phyloP scores from a whole-genome alignment of 2,329 filamentous ascomycete genomes.

The Exserohilum rostratum region DNA sequence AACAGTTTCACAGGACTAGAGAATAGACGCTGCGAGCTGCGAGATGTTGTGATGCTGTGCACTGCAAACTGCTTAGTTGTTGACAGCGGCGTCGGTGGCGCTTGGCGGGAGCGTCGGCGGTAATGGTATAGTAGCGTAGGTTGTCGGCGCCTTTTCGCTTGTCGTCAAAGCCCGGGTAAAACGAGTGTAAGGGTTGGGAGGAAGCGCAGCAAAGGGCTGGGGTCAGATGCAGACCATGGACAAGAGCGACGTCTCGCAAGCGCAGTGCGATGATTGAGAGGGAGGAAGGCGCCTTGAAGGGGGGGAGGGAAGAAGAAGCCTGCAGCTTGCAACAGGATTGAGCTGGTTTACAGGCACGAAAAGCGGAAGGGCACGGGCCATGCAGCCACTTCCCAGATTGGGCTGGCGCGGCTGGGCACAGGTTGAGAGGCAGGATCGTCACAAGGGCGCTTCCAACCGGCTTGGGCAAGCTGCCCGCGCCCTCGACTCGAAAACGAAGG shows the following conservation, averaged over 20 bases:
- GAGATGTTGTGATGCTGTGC: conserved; percentile 14
- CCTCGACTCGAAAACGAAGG: conserved; percentile 13
- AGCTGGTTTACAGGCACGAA: conserved; percentile 32
- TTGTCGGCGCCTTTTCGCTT: not conserved
- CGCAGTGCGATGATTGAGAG: conserved; percentile 24
- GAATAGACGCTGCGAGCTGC: conserved; percentile 28
- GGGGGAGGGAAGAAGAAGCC: conserved; percentile 13
- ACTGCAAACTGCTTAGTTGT: conserved; percentile 18
- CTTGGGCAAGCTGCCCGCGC: conserved; percentile 22
- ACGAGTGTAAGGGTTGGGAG: conserved; percentile 32
- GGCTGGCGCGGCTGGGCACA: conserved; percentile 11
- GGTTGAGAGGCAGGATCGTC: conserved; percentile 26
- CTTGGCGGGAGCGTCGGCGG: conserved; percentile 11
- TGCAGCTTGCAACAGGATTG: conserved; percentile 23
- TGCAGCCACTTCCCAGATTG: not conserved
- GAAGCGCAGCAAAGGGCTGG: conserved; percentile 21
- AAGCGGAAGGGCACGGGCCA: conserved; percentile 24
- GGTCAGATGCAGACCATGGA: conserved; percentile 24
- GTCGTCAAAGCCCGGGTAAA: conserved; percentile 22
- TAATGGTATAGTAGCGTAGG: conserved; percentile 1
- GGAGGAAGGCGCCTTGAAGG: too few species aligned
- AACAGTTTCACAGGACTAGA: conserved; percentile 40
- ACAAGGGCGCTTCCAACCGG: conserved; percentile 23
- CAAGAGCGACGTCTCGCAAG: conserved; percentile 24
- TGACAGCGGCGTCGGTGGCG: conserved; percentile 15